phyloP scores from a whole-genome alignment of 1,284 basidiomycete genomes.

The Papiliotrema fonsecae region DNA sequence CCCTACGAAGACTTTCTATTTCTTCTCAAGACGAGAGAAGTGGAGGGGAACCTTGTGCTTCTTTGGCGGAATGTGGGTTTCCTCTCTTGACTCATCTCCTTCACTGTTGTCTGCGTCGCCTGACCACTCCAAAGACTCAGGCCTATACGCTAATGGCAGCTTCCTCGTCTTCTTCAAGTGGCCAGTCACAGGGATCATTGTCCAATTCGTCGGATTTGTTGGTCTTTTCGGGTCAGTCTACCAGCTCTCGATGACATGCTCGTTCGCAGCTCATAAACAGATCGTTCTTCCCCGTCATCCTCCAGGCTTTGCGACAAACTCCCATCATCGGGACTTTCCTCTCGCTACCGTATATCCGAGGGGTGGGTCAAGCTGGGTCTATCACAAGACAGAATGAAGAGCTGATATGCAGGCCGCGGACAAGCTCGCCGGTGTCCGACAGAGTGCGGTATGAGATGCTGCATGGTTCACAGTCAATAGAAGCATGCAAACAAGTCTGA shows the following conservation, averaged over 20 bases:
- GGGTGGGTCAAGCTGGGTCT: slow-evolving; percentile 33
- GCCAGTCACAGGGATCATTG: slow-evolving; percentile 86
- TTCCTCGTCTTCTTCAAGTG: slow-evolving; percentile 68
- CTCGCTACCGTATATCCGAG: slow-evolving; percentile 74
- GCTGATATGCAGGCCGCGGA: slow-evolving; percentile 34
- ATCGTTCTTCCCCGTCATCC: slow-evolving; percentile 98
- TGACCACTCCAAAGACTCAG: not conserved
- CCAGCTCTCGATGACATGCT: not conserved
- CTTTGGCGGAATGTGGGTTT: slow-evolving; percentile 67
- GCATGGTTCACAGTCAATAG: not conserved
- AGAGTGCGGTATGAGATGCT: slow-evolving; percentile 41
- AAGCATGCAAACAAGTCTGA: too few species aligned
- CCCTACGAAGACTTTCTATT: slow-evolving; percentile 93
- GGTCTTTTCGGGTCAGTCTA: slow-evolving; percentile 84
- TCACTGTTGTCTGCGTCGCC: not conserved
- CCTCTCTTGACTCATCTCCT: not conserved
- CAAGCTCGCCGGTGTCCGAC: slow-evolving; percentile 44
- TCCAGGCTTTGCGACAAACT: slow-evolving; percentile 91
- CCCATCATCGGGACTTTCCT: slow-evolving; percentile 86
- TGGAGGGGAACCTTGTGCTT: slow-evolving; percentile 90
- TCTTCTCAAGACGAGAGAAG: slow-evolving; percentile 96
- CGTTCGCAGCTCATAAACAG: slow-evolving; percentile 50
- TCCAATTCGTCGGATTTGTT: slow-evolving; percentile 94
- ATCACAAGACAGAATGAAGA: not conserved
- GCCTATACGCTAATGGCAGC: slow-evolving; percentile 13